Percentiles rank a stretch among this genome's conserved stretches.
phyloP scores from a whole-genome alignment of 192 early-diverging fungal genomes.

The Rhizoclosmatium sp. region DNA sequence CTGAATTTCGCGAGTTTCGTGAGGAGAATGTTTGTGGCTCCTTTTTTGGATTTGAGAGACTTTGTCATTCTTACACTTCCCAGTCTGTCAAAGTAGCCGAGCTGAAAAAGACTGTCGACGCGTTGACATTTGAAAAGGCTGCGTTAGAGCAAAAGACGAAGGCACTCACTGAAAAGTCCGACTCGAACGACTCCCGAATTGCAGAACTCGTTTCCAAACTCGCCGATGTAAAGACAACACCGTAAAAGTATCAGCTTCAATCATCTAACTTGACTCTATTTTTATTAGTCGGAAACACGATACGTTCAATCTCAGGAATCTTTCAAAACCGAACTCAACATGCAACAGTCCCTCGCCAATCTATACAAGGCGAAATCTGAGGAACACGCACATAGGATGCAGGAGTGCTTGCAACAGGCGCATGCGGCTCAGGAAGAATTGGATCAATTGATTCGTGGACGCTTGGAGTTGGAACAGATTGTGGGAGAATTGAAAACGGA shows the following conservation, averaged over 20 bases:
- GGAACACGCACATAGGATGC: conserved; percentile 5
- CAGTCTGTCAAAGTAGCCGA: conserved; percentile 54
- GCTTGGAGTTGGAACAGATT: not conserved
- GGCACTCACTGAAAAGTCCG: conserved; percentile 9
- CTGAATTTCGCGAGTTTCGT: conserved; percentile 61
- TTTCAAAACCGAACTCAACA: conserved; percentile 70
- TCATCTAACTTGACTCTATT: not conserved
- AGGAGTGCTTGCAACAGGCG: not conserved
- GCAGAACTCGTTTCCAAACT: conserved; percentile 50
- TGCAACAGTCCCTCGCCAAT: conserved; percentile 64
- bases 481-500: not conserved
- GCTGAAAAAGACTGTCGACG: conserved; percentile 61
- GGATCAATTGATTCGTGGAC: not conserved
- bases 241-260: not conserved
- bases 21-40: conserved; percentile 52
- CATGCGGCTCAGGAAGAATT: conserved; percentile 1
- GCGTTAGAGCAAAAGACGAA: conserved; percentile 46
- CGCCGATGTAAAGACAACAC: conserved; percentile 13
- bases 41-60: not conserved
- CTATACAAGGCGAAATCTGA: conserved; percentile 53
- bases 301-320: conserved; percentile 54
- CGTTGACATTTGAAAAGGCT: conserved; percentile 55
- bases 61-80: not conserved
- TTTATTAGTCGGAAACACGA: conserved; percentile 20
- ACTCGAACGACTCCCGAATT: conserved; percentile 29